A percentile compares a stretch with the other conserved stretches of the same genome.
phyloP scores from a whole-genome alignment of 192 early-diverging fungal genomes.

The Helicostylum pulchrum region DNA sequence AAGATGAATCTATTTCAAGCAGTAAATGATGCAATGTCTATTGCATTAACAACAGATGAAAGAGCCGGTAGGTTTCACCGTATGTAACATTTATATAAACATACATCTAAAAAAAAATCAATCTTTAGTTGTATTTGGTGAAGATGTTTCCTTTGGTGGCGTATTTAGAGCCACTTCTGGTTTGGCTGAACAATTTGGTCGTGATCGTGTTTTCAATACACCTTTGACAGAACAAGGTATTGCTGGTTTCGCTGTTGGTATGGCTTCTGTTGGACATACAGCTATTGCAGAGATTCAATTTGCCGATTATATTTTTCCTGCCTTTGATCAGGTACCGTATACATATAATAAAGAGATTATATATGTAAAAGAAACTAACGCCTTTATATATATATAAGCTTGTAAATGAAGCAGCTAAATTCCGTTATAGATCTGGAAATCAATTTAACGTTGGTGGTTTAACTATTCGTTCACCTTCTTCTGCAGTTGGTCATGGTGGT shows the following conservation, averaged over 20 bases:
- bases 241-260: slow-evolving; percentile 91
- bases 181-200: slow-evolving; percentile 85
- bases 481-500: slow-evolving; percentile 96
- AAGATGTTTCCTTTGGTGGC: slow-evolving; percentile 97
- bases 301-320: slow-evolving; percentile 97
- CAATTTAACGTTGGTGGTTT: slow-evolving; percentile 87
- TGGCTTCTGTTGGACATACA: slow-evolving; percentile 92
- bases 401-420: slow-evolving; percentile 98
- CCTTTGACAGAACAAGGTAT: slow-evolving; percentile 95
- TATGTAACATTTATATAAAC: background rate
- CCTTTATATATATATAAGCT: slow-evolving; percentile 52
- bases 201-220: slow-evolving; percentile 94
- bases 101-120: too few species aligned
- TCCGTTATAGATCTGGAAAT: slow-evolving; percentile 92
- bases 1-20: slow-evolving; percentile 95
- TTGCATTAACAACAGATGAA: slow-evolving; percentile 82
- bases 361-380: too few species aligned
- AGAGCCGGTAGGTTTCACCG: slow-evolving; percentile 55
- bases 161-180: slow-evolving; percentile 95
- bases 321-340: slow-evolving; percentile 83
- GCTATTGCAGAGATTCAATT: slow-evolving; percentile 99
- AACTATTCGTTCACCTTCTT: slow-evolving; percentile 86
- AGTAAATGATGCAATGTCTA: slow-evolving; percentile 92
- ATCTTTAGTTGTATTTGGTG: slow-evolving; percentile 83
- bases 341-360: too few species aligned